A percentile compares a stretch with the other conserved stretches of the same genome.
These are phyloP conservation scores for Exophiala sp. DNA, from an alignment of 2,329 filamentous ascomycete species.

Conservation along the genomic window DNA sequence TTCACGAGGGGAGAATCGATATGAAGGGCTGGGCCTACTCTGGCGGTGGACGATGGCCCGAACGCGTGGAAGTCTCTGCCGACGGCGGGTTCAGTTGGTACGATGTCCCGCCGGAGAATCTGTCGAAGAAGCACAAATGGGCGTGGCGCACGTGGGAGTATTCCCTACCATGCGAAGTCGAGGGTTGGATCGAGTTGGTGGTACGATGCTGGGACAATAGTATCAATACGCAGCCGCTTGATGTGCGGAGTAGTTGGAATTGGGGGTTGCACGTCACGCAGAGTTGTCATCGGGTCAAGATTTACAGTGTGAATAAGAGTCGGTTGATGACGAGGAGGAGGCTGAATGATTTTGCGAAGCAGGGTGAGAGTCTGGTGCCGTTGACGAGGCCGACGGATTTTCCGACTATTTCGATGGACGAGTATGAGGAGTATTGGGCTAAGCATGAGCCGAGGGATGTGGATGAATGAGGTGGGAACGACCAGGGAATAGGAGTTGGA, in stretches of 20 bases:
- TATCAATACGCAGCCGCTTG: constrained; percentile 58
- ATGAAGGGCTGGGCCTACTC: constrained; percentile 59
- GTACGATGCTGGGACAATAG: constrained; percentile 61
- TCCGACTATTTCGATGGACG: constrained; percentile 29
- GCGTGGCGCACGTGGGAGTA: constrained; percentile 64
- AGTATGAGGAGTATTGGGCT: constrained; percentile 34
- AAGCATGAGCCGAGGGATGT: constrained; percentile 32
- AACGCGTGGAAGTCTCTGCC: constrained; percentile 60
- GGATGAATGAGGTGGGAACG: constrained; percentile 15
- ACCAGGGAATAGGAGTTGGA: not conserved
- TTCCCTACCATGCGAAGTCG: constrained; percentile 59
- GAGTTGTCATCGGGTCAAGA: constrained; percentile 37
- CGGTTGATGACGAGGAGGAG: constrained; percentile 29
- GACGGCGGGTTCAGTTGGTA: constrained; percentile 67
- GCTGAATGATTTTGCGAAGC: constrained; percentile 32
- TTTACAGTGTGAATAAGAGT: constrained; percentile 45
- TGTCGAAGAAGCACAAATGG: constrained; percentile 61
- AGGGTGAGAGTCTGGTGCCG: constrained; percentile 34
- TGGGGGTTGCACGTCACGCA: constrained; percentile 41
- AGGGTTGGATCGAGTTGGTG: constrained; percentile 60
- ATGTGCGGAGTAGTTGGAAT: constrained; percentile 54
- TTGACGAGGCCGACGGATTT: constrained; percentile 34
- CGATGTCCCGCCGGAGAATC: constrained; percentile 56
- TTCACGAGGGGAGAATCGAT: constrained; percentile 60
- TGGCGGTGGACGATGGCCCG: constrained; percentile 58